Percentiles rank a stretch among this genome's conserved stretches.
Evolutionary conservation across 768 basidiomycete species (phyloP).

Genomic region (Austroboletus eburneus): DNA sequence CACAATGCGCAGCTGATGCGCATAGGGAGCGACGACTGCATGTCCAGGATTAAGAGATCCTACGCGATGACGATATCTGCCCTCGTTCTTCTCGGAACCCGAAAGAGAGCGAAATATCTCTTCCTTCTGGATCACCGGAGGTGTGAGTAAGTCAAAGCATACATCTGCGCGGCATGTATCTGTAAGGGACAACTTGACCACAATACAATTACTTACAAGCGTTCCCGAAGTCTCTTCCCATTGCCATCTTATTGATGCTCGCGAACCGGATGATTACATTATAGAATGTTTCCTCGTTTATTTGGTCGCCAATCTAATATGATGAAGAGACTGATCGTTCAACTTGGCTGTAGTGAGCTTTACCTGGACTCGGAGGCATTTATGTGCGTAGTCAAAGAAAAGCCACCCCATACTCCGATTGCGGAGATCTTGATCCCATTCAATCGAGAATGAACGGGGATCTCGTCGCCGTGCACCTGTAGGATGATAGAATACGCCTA

Average conservation of each 20-base stretch:
- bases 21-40: slow-evolving; percentile 58
- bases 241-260: slow-evolving; percentile 55
- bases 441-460: slow-evolving; percentile 60
- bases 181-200: slow-evolving; percentile 9
- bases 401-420: slow-evolving; percentile 48
- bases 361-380: slow-evolving; percentile 59
- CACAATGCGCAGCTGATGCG: slow-evolving; percentile 63
- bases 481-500: slow-evolving; percentile 29
- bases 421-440: slow-evolving; percentile 58
- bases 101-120: slow-evolving; percentile 53
- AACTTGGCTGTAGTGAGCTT: slow-evolving; percentile 10
- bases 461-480: slow-evolving; percentile 21
- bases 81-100: slow-evolving; percentile 29
- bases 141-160: slow-evolving; percentile 63
- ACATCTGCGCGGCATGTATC: slow-evolving; percentile 45
- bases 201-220: slow-evolving; percentile 47
- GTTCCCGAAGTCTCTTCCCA: slow-evolving; percentile 55
- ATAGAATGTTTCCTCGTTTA: slow-evolving; percentile 46
- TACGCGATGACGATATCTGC: slow-evolving; percentile 52
- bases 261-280: slow-evolving; percentile 53
- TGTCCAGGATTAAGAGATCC: slow-evolving; percentile 59
- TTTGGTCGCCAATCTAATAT: slow-evolving; percentile 55
- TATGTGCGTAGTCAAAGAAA: slow-evolving; percentile 65
- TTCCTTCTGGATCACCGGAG: slow-evolving; percentile 59
- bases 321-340: neutral